Conservation (phyloP, 164 flowering plant genomes). For the Magnolia officinalis region DNA sequence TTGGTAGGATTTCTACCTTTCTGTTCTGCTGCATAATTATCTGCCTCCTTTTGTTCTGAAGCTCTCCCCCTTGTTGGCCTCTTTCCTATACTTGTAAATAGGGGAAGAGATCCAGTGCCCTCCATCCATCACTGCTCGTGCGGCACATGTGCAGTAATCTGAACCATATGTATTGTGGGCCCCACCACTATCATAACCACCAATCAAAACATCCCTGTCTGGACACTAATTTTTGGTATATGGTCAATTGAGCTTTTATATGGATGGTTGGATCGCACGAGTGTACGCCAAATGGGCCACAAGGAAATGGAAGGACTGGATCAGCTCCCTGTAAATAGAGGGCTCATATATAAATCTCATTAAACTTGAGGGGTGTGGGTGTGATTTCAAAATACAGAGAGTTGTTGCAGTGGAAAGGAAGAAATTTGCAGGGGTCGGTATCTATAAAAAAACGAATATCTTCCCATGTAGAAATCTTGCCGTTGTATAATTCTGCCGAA, state of each 20-base stretch:
- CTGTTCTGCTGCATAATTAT: conserved; percentile 45
- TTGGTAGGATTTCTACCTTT: conserved; percentile 41
- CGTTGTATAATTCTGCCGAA: background rate
- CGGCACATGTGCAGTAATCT: background rate
- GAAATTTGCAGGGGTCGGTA: too few species aligned
- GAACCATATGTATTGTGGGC: too few species aligned
- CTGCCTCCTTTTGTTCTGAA: conserved; percentile 48
- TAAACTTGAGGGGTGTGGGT: background rate
- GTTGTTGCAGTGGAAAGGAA: background rate
- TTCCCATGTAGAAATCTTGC: background rate
- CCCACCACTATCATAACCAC: too few species aligned
- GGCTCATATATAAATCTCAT: background rate
- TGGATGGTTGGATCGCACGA: too few species aligned
- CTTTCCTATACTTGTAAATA: conserved; percentile 4
- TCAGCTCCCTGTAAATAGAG: background rate
- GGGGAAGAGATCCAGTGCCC: background rate
- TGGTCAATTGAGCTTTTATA: too few species aligned
- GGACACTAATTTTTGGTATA: background rate
- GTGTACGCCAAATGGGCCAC: background rate
- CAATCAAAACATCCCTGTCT: too few species aligned
- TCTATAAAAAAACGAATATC: background rate
- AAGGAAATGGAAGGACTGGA: background rate
- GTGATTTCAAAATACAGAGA: background rate
- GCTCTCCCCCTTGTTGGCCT: background rate
- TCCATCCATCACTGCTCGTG: background rate